Conservation (phyloP, 805 yeast genomes). For the Suhomyces canberraensis region DNA sequence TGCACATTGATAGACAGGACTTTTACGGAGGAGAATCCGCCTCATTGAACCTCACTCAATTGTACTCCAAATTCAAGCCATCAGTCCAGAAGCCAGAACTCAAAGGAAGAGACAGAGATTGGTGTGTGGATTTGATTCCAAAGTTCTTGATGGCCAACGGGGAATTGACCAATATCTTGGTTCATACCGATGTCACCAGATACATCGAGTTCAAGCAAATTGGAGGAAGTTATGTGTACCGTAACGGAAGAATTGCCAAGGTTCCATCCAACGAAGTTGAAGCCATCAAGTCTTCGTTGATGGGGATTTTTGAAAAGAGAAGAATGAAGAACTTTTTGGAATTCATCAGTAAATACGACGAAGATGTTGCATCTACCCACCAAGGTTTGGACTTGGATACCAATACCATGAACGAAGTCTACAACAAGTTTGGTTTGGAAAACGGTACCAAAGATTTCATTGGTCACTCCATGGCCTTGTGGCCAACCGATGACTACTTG, state of each 20-base stretch:
- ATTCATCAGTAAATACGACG: constrained; percentile 78
- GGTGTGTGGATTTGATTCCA: constrained; percentile 97
- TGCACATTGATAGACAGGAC: constrained; percentile 94
- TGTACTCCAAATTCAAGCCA: constrained; percentile 84
- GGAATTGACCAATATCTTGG: constrained; percentile 90
- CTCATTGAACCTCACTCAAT: constrained; percentile 66
- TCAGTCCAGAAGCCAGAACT: constrained; percentile 61
- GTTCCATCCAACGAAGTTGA: constrained; percentile 92
- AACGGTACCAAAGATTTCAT: constrained; percentile 92
- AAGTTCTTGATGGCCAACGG: constrained; percentile 97
- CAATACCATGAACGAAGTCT: constrained; percentile 89
- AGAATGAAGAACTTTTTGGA: constrained; percentile 91
- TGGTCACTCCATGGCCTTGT: constrained; percentile 98
- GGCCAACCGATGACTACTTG: constrained; percentile 89
- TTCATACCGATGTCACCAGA: constrained; percentile 93
- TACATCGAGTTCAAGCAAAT: constrained; percentile 96
- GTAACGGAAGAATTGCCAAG: constrained; percentile 86
- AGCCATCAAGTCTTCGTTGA: constrained; percentile 84
- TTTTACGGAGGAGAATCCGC: constrained; percentile 95
- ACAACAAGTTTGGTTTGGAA: constrained; percentile 84
- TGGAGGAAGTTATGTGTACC: constrained; percentile 91
- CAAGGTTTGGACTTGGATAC: constrained; percentile 82
- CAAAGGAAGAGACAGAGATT: constrained; percentile 90
- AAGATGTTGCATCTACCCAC: constrained; percentile 75
- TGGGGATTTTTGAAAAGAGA: constrained; percentile 96